Conservation (phyloP, 2,329 filamentous ascomycete genomes). For the Mycosphaerella sp. region DNA sequence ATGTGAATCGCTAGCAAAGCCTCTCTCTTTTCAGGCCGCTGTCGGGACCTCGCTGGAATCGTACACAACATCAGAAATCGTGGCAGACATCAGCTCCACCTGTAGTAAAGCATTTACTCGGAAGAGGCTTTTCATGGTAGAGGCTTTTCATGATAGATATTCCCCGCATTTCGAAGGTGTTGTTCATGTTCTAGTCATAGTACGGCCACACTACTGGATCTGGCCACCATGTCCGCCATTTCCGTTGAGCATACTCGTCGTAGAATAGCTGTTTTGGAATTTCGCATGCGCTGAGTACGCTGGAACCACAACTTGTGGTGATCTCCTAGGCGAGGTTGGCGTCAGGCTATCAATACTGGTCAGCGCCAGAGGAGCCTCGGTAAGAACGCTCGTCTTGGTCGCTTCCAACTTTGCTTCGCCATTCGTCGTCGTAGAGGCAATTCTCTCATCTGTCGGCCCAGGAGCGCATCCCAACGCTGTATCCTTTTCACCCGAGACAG, state of each 20-base stretch:
- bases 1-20: too few relatives aligned
- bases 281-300: background rate
- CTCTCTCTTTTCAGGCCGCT: too few relatives aligned
- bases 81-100: background rate
- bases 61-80: too few relatives aligned
- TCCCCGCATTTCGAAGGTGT: background rate
- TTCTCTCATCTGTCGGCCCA: background rate
- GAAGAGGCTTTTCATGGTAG: background rate
- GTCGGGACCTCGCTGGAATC: too few relatives aligned
- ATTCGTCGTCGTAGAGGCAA: background rate
- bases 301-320: constrained; percentile 11
- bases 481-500: constrained; percentile 1
- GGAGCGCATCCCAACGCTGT: constrained; percentile 1
- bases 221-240: background rate
- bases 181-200: background rate
- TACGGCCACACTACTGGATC: background rate
- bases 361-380: constrained; percentile 1
- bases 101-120: background rate
- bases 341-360: constrained; percentile 8
- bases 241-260: background rate
- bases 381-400: background rate
- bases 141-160: background rate
- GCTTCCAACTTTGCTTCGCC: constrained; percentile 2
- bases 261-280: background rate
- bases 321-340: constrained; percentile 5